Conservation (phyloP, 495 filamentous ascomycete genomes). For the Xylaria flabelliformis region DNA sequence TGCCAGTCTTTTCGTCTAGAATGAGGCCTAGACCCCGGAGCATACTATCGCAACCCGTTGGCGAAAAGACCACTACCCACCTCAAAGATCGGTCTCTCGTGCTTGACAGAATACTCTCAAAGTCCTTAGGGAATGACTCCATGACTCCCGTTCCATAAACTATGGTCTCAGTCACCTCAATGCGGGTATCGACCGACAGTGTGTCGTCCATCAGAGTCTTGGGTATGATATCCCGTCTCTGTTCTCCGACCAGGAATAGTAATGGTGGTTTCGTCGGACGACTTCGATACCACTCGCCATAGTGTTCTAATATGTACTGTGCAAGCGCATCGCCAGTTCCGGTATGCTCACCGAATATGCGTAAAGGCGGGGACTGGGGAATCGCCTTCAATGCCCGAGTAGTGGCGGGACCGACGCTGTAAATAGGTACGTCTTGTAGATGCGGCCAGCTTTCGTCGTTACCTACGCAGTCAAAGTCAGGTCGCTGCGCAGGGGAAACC, state of each 20-base stretch:
- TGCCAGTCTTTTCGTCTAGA: slow-evolving; percentile 57
- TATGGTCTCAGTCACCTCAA: slow-evolving; percentile 75
- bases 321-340: slow-evolving; percentile 85
- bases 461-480: slow-evolving; percentile 31
- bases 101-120: slow-evolving; percentile 53
- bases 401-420: slow-evolving; percentile 93
- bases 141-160: slow-evolving; percentile 87
- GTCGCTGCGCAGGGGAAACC: background rate
- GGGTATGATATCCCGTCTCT: slow-evolving; percentile 86
- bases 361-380: slow-evolving; percentile 52
- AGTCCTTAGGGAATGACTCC: slow-evolving; percentile 72
- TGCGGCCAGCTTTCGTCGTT: slow-evolving; percentile 49
- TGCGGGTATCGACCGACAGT: slow-evolving; percentile 50
- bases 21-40: slow-evolving; percentile 64
- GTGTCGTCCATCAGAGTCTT: slow-evolving; percentile 66
- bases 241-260: slow-evolving; percentile 87
- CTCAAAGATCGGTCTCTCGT: slow-evolving; percentile 50
- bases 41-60: slow-evolving; percentile 85
- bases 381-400: slow-evolving; percentile 71
- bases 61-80: slow-evolving; percentile 95
- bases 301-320: slow-evolving; percentile 76
- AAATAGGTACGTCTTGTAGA: slow-evolving; percentile 67
- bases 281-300: slow-evolving; percentile 52
- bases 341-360: slow-evolving; percentile 74
- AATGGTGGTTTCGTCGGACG: slow-evolving; percentile 62